A percentile compares a stretch with the other conserved stretches of the same genome.
Conservation (phyloP, 2,329 filamentous ascomycete species). For the Colletotrichum destructivum region DNA sequence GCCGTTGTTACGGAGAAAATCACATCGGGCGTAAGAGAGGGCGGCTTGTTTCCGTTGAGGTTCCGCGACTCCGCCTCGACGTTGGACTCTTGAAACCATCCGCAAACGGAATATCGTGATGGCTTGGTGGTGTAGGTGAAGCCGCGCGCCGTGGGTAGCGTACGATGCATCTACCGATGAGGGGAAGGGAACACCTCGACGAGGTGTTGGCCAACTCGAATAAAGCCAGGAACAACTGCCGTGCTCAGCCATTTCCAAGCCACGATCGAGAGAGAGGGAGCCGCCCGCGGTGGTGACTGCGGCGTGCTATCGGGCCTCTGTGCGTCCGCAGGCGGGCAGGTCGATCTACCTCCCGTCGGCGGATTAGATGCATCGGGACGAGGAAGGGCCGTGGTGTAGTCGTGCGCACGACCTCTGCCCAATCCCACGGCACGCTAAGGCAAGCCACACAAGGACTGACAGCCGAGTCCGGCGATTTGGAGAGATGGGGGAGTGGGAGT, state of each 20-base stretch:
- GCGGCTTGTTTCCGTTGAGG: background rate
- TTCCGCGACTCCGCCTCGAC: background rate
- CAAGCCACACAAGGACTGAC: background rate
- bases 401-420: constrained; percentile 7
- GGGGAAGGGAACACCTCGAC: background rate
- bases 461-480: constrained; percentile 8
- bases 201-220: background rate
- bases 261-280: background rate
- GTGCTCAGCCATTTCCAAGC: background rate
- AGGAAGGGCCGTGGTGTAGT: background rate
- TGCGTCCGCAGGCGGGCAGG: background rate
- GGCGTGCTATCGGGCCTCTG: background rate
- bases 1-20: constrained; percentile 1
- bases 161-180: background rate
- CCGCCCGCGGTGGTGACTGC: background rate
- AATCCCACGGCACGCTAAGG: background rate
- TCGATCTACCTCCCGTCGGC: background rate
- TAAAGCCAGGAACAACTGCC: constrained; percentile 10
- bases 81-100: constrained; percentile 6
- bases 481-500: background rate
- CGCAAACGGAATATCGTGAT: constrained; percentile 18
- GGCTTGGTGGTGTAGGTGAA: background rate
- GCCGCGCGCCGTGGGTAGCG: background rate
- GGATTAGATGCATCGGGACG: constrained; percentile 2
- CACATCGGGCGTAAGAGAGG: background rate